Percentiles rank a stretch among this genome's conserved stretches.
phyloP scores from a whole-genome alignment of 2,329 filamentous ascomycete species.

The Xylaria sp. region DNA sequence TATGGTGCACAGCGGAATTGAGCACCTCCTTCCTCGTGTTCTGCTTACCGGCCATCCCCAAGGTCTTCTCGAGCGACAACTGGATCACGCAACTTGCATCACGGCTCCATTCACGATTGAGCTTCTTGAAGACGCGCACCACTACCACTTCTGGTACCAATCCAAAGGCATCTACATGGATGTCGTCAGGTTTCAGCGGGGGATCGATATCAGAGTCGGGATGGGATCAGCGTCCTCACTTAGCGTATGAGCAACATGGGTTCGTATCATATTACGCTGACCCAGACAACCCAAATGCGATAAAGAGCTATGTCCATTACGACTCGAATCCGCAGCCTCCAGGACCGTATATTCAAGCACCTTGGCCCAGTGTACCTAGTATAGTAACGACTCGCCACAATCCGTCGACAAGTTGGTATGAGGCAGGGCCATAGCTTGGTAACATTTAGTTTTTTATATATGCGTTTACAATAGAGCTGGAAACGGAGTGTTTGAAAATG shows the following conservation, averaged over 20 bases:
- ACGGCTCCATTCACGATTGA: neutral
- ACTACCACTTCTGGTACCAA: neutral
- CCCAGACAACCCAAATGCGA: neutral
- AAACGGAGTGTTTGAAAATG: too few species aligned
- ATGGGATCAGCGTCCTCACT: neutral
- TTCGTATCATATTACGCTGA: neutral
- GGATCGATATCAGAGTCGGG: neutral
- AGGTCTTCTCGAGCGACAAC: conserved; percentile 11
- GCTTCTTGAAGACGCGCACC: neutral
- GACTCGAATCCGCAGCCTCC: neutral
- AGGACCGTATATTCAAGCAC: neutral
- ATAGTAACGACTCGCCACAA: neutral
- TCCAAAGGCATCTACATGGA: neutral
- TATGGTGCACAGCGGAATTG: conserved; percentile 24
- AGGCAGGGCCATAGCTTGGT: neutral
- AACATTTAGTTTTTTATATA: too few species aligned
- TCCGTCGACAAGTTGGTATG: conserved; percentile 16
- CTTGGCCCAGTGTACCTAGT: neutral
- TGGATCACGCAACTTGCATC: neutral
- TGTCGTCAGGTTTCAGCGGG: neutral
- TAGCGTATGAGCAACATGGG: neutral
- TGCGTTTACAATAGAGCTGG: too few species aligned
- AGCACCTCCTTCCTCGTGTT: conserved; percentile 18
- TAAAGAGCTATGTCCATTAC: neutral
- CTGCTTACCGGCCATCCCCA: conserved; percentile 17